Evolutionary conservation across 441 rosid genomes (phyloP).

Genomic region (Corymbia citriodora): DNA sequence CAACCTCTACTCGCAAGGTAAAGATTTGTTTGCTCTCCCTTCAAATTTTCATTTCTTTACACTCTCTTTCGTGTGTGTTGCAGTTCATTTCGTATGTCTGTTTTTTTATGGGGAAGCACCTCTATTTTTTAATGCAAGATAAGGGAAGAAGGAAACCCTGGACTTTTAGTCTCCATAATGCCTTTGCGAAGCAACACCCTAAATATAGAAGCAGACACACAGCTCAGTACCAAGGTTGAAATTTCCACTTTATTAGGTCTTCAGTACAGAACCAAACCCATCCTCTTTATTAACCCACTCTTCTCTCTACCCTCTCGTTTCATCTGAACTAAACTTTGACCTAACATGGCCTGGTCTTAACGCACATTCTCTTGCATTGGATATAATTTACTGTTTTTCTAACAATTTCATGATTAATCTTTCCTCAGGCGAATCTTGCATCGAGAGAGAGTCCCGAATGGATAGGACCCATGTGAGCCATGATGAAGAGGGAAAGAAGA

Average conservation of each 20-base stretch:
- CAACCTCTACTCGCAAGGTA: background rate
- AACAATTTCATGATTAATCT: background rate
- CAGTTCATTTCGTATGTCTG: background rate
- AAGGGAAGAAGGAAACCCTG: background rate
- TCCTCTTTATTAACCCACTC: background rate
- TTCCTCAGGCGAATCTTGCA: background rate
- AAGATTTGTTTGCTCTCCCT: background rate
- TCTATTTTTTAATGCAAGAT: background rate
- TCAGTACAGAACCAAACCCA: background rate
- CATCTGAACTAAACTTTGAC: background rate
- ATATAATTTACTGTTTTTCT: background rate
- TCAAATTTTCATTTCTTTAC: background rate
- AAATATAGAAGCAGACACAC: background rate
- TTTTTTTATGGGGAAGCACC: background rate
- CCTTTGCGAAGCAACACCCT: background rate
- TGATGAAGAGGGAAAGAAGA: background rate
- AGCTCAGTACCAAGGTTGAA: background rate
- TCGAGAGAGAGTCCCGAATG: background rate
- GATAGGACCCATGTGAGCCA: background rate
- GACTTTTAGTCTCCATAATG: background rate
- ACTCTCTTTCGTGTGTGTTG: background rate
- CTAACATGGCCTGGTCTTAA: background rate
- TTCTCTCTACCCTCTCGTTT: background rate
- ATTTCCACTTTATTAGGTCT: background rate
- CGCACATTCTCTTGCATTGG: background rate